Percentiles rank a stretch among this genome's conserved stretches.
Evolutionary conservation across 1,284 basidiomycete species (phyloP).

Genomic region (Peniophora sp.): DNA sequence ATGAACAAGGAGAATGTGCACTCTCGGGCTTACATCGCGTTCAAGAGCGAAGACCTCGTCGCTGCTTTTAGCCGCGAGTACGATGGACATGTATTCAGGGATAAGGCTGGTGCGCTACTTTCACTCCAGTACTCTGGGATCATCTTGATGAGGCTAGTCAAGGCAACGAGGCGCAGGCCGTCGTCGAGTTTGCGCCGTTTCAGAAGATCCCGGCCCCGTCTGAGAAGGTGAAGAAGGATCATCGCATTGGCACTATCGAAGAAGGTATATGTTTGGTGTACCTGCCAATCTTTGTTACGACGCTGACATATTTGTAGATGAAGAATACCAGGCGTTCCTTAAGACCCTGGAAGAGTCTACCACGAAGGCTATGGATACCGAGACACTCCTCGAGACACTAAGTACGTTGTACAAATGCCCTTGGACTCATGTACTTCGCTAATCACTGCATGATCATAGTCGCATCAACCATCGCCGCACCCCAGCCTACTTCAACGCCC

Average conservation of each 20-base stretch:
- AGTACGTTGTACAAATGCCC: conserved; percentile 33
- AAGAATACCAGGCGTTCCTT: conserved; percentile 48
- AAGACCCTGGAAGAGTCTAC: conserved; percentile 46
- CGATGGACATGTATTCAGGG: conserved; percentile 87
- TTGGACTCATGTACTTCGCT: conserved; percentile 3
- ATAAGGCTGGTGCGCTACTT: conserved; percentile 70
- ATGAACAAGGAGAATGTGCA: conserved; percentile 74
- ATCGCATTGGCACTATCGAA: conserved; percentile 68
- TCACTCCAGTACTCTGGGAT: neutral
- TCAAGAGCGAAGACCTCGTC: conserved; percentile 68
- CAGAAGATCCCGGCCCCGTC: conserved; percentile 69
- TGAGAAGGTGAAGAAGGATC: conserved; percentile 68
- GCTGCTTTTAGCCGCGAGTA: conserved; percentile 78
- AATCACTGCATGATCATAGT: conserved; percentile 29
- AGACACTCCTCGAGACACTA: conserved; percentile 49
- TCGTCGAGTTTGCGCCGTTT: conserved; percentile 92
- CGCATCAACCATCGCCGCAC: conserved; percentile 45
- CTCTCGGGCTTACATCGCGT: conserved; percentile 90
- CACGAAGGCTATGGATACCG: conserved; percentile 42
- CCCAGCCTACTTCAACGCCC: conserved; percentile 74
- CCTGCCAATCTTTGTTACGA: neutral
- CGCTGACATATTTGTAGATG: conserved; percentile 16
- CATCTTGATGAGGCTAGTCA: conserved; percentile 3
- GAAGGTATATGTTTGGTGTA: conserved; percentile 35
- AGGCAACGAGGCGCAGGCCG: conserved; percentile 83